phyloP scores from a whole-genome alignment of 1,139 yeast species.

The Pichia sp. region DNA sequence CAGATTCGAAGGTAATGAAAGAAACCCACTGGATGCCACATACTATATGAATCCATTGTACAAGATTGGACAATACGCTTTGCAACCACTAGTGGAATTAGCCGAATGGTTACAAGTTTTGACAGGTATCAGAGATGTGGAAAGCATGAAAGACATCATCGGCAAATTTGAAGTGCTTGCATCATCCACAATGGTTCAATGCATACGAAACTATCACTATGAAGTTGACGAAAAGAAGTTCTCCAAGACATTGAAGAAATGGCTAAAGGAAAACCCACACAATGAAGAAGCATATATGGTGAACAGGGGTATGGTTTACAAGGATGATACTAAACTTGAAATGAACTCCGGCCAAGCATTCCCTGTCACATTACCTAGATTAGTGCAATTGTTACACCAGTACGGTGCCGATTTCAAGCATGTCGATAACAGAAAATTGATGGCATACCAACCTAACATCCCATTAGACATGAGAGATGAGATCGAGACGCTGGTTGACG shows the following conservation, averaged over 20 bases:
- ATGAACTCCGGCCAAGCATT: slow-evolving; percentile 50
- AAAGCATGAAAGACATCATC: slow-evolving; percentile 55
- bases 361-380: slow-evolving; percentile 56
- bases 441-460: slow-evolving; percentile 59
- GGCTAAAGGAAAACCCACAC: slow-evolving; percentile 26
- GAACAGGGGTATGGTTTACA: slow-evolving; percentile 28
- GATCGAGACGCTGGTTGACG: slow-evolving; percentile 58
- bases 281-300: slow-evolving; percentile 21
- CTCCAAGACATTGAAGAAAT: slow-evolving; percentile 44
- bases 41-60: slow-evolving; percentile 59
- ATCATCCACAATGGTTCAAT: slow-evolving; percentile 68
- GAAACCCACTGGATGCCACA: slow-evolving; percentile 36
- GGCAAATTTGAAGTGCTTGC: slow-evolving; percentile 59
- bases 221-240: slow-evolving; percentile 76
- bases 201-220: slow-evolving; percentile 74
- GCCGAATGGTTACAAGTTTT: slow-evolving; percentile 91
- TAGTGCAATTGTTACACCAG: slow-evolving; percentile 54
- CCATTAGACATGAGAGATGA: slow-evolving; percentile 61
- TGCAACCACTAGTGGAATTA: slow-evolving; percentile 74
- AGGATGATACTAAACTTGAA: slow-evolving; percentile 42
- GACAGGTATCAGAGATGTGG: slow-evolving; percentile 50
- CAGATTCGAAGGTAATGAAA: slow-evolving; percentile 33
- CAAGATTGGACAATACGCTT: slow-evolving; percentile 60
- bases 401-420: slow-evolving; percentile 64
- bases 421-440: slow-evolving; percentile 41